Base-by-base conservation (phyloP, 2,329 filamentous ascomycete genomes). In the Xylariaceae sp. region DNA sequence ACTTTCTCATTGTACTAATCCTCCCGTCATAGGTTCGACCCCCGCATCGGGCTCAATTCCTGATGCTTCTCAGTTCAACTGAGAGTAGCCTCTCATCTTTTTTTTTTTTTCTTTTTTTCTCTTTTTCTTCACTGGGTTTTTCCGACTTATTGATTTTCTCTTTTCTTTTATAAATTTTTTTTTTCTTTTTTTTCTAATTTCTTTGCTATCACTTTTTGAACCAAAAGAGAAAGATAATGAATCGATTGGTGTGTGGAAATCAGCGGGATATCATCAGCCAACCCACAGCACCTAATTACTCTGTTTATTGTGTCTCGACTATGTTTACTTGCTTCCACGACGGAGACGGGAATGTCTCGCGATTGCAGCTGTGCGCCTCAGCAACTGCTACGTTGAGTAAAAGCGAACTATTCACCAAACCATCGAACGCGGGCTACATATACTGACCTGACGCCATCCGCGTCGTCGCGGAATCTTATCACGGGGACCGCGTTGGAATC, bases 41-140 rank as follows among this genome's bases (percentile, higher is more conserved):
- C 57, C 57, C 57, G 57, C 57, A 59, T 59, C 40, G 57, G 57
- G 54, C 57, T 59, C 57, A 57, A 59, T 59, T 57, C 57, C 57
- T 50, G 48, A 59, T 58, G 39, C 50, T 47, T 41, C 50, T 49
- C 34, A 51, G 49, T 43, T 51, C 9, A 48, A 53, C 49, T 50
- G 11, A 27, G 51, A 57, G 37, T 6, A 40, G 46, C 54, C 57
- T 56, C 51, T 32, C 12, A 7, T 9, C 51, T 53, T 57, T 59
- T 47, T 43, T 41, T 9, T 29, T 8, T 37, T 42, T 29, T 8
- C 34, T 42, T 35, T 4, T 27, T 43, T 6, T 43, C 32, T 27
- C 32, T 27, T 49, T 19, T 2, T 35, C 12, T 19, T 37, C 32
- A 34, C 32, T 5, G 32, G 8, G 8, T 27, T 1, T 27, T 12